These are phyloP conservation scores for Phytophthora nicotianae DNA, from an alignment of 352 stramenopile species.

Conservation along the genomic window DNA sequence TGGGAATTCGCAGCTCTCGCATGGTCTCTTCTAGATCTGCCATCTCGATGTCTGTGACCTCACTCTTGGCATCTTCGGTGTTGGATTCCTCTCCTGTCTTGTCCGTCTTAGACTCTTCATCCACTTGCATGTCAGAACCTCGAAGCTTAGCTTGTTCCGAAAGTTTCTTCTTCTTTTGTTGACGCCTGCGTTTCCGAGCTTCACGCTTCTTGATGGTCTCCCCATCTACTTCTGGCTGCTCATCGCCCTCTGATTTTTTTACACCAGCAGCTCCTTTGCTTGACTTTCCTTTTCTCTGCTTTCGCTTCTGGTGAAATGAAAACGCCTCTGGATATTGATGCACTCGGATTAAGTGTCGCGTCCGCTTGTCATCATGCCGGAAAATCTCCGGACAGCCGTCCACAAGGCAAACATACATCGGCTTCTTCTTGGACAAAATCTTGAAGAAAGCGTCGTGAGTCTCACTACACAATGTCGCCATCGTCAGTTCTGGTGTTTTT, in stretches of 20 bases:
- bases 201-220: slow-evolving; percentile 37
- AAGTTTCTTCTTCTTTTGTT: slow-evolving; percentile 39
- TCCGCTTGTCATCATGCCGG: slow-evolving; percentile 58
- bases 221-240: slow-evolving; percentile 14
- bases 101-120: slow-evolving; percentile 4
- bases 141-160: slow-evolving; percentile 6
- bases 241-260: not conserved
- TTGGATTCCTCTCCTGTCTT: not conserved
- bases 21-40: slow-evolving; percentile 32
- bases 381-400: slow-evolving; percentile 54
- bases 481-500: not conserved
- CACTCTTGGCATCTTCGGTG: not conserved
- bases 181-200: slow-evolving; percentile 35
- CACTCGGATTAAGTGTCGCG: slow-evolving; percentile 42
- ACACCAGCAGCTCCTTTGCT: not conserved
- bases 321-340: slow-evolving; percentile 53
- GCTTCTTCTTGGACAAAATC: slow-evolving; percentile 61
- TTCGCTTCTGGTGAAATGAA: slow-evolving; percentile 39
- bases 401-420: slow-evolving; percentile 63
- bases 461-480: slow-evolving; percentile 37
- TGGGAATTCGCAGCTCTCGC: slow-evolving; percentile 38
- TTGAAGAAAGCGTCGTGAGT: slow-evolving; percentile 71
- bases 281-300: slow-evolving; percentile 9
- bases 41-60: slow-evolving; percentile 30
- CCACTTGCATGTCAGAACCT: slow-evolving; percentile 32